Base-by-base conservation (phyloP, 1,139 yeast genomes). In the Geotrichum restrictum region DNA sequence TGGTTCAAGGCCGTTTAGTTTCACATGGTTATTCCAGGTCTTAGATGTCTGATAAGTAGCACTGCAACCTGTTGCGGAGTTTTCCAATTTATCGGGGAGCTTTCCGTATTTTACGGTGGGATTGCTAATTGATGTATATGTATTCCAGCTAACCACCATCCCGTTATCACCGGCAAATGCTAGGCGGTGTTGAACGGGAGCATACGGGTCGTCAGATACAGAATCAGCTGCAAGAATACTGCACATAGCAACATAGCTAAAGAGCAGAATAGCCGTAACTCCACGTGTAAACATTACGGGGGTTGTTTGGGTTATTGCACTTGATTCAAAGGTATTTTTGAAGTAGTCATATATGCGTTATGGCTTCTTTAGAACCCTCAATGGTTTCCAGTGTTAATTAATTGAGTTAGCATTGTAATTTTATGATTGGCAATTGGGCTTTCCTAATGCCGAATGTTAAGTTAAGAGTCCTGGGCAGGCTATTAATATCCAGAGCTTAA, bases 1-100 rank as follows among this genome's bases (percentile, higher is more conserved):
- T 7, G 69, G 65, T 45, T 56, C 40, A 43, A 67, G 59, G 10
- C 58, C 62, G 16, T 54, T 39, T 42, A 67, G 46, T 49, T 59
- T 53, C 10, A 66, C 70, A 46, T 67, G 68, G 54, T 66, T 64
- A 53, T 59, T 59, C 59, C 60, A 66, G 14, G 64, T 60, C 10
- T 60, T 55, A 3, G 68, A 61, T 13, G 66, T 59, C 19, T 52
- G 49, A 41, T 57, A 65, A 24, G 67, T 65, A 3, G 68, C 62
- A 42, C 37, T 36, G 36, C 11, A 10, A 31, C 67, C 67, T 3
- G 49, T 31, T 18, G 62, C 63, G 21, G 52, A 45, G 27, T 39
- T 29, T 34, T 39, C 49, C 33, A 66, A 60, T 22, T 52, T 29
- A 49, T 59, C 50, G 8, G 62, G 58, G 34, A 47, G 34, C 27